Evolutionary conservation across 371 early-diverging fungal species (phyloP).

Genomic region (Dichotomocladium elegans): DNA sequence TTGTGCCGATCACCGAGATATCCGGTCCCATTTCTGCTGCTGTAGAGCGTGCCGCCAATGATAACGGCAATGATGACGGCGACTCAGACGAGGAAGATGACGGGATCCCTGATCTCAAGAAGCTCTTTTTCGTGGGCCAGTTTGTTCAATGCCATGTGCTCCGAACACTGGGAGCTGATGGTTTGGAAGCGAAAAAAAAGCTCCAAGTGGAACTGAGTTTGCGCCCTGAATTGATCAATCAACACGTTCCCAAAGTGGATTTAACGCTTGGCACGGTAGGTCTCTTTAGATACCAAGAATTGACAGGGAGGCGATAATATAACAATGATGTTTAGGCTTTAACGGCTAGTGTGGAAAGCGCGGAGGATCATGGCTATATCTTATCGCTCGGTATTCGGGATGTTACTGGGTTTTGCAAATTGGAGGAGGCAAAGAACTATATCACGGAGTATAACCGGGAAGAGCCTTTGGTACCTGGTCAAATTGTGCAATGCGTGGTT

Average conservation of each 20-base stretch:
- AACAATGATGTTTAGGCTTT: conserved; percentile 36
- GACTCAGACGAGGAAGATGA: conserved; percentile 25
- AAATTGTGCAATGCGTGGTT: conserved; percentile 58
- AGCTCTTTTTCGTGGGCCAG: conserved; percentile 71
- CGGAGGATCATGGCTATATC: conserved; percentile 84
- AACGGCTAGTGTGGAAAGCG: conserved; percentile 59
- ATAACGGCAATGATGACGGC: conserved; percentile 38
- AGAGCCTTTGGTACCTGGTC: conserved; percentile 58
- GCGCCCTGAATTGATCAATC: conserved; percentile 65
- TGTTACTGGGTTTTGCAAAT: conserved; percentile 64
- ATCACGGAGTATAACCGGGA: conserved; percentile 48
- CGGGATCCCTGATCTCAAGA: conserved; percentile 54
- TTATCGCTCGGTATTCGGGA: conserved; percentile 68
- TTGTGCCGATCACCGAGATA: conserved; percentile 76
- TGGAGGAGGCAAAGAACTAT: conserved; percentile 54
- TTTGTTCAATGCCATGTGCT: conserved; percentile 65
- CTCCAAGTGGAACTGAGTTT: conserved; percentile 68
- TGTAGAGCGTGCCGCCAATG: conserved; percentile 65
- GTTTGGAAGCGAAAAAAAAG: conserved; percentile 29
- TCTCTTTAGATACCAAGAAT: neutral
- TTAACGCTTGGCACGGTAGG: conserved; percentile 60
- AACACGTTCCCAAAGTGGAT: conserved; percentile 48
- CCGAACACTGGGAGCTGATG: conserved; percentile 35
- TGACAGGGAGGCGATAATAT: neutral
- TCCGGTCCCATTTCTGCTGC: conserved; percentile 57